phyloP scores from a whole-genome alignment of 345 rosid genomes.

The Salix arbutifolia region DNA sequence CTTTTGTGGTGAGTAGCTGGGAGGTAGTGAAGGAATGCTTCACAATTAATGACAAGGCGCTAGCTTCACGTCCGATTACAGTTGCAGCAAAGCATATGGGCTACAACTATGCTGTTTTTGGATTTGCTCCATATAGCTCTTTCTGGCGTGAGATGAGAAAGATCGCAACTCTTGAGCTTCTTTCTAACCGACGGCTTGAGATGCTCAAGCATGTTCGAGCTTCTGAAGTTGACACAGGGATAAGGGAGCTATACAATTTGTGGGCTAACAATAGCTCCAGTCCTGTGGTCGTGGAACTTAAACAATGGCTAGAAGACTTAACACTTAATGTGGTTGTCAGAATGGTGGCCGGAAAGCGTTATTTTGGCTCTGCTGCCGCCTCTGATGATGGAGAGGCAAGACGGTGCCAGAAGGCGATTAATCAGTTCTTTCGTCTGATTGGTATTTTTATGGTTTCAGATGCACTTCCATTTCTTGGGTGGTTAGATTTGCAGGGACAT shows the following conservation, averaged over 20 bases:
- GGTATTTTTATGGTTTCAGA: conserved; percentile 33
- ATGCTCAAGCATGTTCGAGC: conserved; percentile 40
- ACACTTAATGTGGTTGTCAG: conserved; percentile 37
- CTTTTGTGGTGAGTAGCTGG: conserved; percentile 39
- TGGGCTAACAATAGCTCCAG: conserved; percentile 18
- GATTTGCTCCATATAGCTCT: conserved; percentile 55
- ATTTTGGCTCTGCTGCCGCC: conserved; percentile 2
- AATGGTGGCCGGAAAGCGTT: conserved; percentile 52
- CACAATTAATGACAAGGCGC: conserved; percentile 53
- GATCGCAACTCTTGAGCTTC: conserved; percentile 52
- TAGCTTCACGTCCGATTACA: conserved; percentile 53
- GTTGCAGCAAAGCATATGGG: conserved; percentile 54
- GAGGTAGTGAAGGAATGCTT: conserved; percentile 58
- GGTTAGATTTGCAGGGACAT: conserved; percentile 36
- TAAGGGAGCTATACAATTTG: conserved; percentile 32
- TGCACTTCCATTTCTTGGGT: conserved; percentile 28
- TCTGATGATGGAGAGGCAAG: conserved; percentile 29
- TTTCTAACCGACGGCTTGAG: conserved; percentile 52
- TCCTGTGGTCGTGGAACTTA: conserved; percentile 39
- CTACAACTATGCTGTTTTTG: conserved; percentile 57
- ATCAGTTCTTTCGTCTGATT: conserved; percentile 29
- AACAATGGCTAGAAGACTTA: conserved; percentile 41
- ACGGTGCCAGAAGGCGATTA: conserved; percentile 33
- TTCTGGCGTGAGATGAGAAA: conserved; percentile 74
- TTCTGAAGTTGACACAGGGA: conserved; percentile 30